Conservation (phyloP, 176 grass and related monocot species). For the Pontederia crassipes region DNA sequence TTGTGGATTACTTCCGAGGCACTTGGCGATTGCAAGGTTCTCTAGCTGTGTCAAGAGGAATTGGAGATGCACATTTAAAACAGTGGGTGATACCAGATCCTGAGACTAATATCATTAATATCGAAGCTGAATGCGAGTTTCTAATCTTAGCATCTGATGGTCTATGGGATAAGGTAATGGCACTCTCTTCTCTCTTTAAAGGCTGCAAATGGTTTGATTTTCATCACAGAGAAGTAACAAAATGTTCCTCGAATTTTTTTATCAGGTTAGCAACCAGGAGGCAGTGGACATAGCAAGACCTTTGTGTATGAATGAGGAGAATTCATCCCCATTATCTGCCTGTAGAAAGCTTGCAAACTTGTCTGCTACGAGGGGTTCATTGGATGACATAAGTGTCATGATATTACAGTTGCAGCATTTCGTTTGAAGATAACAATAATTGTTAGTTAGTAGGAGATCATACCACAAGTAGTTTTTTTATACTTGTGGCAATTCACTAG, state of each 20-base stretch:
- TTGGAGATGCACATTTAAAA: conserved; percentile 80
- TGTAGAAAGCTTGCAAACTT: conserved; percentile 66
- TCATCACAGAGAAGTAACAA: neutral
- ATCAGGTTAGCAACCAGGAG: conserved; percentile 58
- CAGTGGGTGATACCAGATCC: conserved; percentile 80
- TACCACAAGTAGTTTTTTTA: too few relatives aligned
- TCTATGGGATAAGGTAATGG: conserved; percentile 73
- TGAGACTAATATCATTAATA: conserved; percentile 43
- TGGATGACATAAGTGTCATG: conserved; percentile 74
- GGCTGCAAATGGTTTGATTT: too few relatives aligned
- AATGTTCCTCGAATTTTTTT: neutral
- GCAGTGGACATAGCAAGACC: conserved; percentile 48
- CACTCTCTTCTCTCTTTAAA: too few relatives aligned
- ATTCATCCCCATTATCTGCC: conserved; percentile 33
- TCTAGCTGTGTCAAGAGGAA: conserved; percentile 66
- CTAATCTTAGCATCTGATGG: conserved; percentile 81
- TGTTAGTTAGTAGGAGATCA: too few relatives aligned
- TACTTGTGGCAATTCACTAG: too few relatives aligned
- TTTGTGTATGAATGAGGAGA: conserved; percentile 31
- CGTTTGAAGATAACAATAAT: neutral
- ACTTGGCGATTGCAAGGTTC: conserved; percentile 94
- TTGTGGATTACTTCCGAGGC: conserved; percentile 57
- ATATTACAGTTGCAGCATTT: conserved; percentile 59
- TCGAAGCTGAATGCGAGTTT: conserved; percentile 63
- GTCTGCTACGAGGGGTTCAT: conserved; percentile 49